Evolutionary conservation across 2,329 filamentous ascomycete genomes (phyloP).

Genomic region (Monilinia polystroma): DNA sequence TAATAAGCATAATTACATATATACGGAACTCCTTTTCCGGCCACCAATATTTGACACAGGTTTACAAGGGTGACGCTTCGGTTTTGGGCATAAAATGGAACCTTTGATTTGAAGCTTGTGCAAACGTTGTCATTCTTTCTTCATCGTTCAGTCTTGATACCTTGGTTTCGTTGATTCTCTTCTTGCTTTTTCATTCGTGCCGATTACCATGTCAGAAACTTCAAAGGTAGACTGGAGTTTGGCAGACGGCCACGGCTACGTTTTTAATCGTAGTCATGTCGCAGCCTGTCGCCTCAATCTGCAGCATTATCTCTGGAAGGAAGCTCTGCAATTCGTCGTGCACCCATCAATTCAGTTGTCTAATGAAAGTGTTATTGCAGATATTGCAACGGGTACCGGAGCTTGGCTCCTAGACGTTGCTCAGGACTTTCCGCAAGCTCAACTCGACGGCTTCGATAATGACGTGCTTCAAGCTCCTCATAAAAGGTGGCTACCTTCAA

Average conservation of each 20-base stretch:
- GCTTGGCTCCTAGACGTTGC: slow-evolving; percentile 15
- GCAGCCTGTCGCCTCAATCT: slow-evolving; percentile 1
- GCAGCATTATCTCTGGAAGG: slow-evolving; percentile 13
- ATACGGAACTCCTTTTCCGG: no score
- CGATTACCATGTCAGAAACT: no score
- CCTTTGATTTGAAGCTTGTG: no score
- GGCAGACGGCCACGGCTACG: slow-evolving; percentile 2
- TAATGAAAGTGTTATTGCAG: neutral
- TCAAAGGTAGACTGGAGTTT: no score
- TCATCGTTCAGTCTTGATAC: no score
- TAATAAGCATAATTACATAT: no score
- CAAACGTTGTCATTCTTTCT: no score
- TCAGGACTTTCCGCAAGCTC: neutral
- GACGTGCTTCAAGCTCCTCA: neutral
- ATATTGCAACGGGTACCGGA: slow-evolving; percentile 14
- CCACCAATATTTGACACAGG: no score
- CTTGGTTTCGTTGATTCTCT: no score
- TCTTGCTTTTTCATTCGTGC: no score
- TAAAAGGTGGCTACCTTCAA: neutral
- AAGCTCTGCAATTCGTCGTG: neutral
- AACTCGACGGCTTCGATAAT: slow-evolving; percentile 3
- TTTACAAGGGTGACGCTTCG: no score
- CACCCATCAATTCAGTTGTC: slow-evolving; percentile 10
- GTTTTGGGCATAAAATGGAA: no score
- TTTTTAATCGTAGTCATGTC: neutral